Percentiles rank a stretch among this genome's conserved stretches.
Evolutionary conservation across 129 eudicot species (phyloP).

Genomic region (Artemisia tridentata): DNA sequence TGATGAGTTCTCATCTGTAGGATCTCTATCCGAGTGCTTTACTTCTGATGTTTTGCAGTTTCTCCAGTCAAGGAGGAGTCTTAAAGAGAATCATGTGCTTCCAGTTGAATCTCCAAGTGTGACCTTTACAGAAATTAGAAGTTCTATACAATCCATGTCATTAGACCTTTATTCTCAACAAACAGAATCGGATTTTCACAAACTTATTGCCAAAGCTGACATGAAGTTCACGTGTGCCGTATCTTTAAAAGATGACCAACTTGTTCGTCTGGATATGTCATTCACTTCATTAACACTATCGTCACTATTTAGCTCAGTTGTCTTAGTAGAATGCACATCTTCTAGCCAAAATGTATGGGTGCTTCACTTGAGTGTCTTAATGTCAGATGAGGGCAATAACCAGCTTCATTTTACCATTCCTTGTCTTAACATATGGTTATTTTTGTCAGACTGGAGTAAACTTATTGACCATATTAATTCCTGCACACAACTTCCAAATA

Average conservation of each 20-base stretch:
- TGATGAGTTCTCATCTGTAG: constrained; percentile 58
- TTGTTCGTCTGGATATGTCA: constrained; percentile 36
- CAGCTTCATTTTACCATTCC: constrained; percentile 54
- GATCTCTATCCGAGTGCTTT: constrained; percentile 46
- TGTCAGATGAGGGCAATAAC: constrained; percentile 40
- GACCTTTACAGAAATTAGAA: constrained; percentile 42
- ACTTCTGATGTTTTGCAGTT: constrained; percentile 67
- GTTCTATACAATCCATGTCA: constrained; percentile 50
- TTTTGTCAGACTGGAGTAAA: constrained; percentile 62
- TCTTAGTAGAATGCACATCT: constrained; percentile 52
- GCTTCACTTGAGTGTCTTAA: constrained; percentile 35
- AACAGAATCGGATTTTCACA: constrained; percentile 36
- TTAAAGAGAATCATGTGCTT: constrained; percentile 27
- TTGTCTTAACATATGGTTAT: constrained; percentile 66
- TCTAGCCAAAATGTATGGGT: constrained; percentile 45
- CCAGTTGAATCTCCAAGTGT: constrained; percentile 40
- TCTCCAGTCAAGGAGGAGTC: constrained; percentile 42
- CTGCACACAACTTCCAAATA: constrained; percentile 21
- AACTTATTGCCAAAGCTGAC: constrained; percentile 48
- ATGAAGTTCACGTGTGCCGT: constrained; percentile 47
- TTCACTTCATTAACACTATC: constrained; percentile 53
- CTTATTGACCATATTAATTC: constrained; percentile 42
- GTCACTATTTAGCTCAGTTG: constrained; percentile 50
- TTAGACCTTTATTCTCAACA: constrained; percentile 37
- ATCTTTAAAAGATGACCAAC: constrained; percentile 44